Percentiles rank a stretch among this genome's conserved stretches.
Evolutionary conservation across 441 rosid genomes (phyloP).

Genomic region (Pelargonium cotyledonis): DNA sequence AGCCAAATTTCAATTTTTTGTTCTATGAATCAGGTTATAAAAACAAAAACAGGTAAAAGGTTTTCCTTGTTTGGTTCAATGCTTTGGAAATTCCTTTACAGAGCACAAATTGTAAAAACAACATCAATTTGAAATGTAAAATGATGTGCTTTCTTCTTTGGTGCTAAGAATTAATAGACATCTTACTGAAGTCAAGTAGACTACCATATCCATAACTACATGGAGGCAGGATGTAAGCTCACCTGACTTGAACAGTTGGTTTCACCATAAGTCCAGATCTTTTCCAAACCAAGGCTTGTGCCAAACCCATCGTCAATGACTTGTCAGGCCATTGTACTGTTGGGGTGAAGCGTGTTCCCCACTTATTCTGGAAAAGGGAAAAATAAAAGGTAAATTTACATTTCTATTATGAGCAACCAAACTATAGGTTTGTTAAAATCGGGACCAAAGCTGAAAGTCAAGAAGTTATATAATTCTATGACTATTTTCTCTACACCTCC

Average conservation of each 20-base stretch:
- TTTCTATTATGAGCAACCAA: background rate
- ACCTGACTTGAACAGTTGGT: conserved; percentile 75
- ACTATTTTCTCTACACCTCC: no score
- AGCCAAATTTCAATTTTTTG: no score
- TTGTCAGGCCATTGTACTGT: conserved; percentile 85
- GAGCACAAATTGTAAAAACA: no score
- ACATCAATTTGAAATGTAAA: no score
- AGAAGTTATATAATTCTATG: no score
- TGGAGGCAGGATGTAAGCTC: conserved; percentile 5
- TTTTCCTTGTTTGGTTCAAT: no score
- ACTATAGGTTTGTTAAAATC: background rate
- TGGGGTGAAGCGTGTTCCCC: conserved; percentile 80
- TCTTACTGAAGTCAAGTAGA: background rate
- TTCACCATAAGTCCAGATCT: conserved; percentile 77
- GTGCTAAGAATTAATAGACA: no score
- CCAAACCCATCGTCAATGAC: conserved; percentile 57
- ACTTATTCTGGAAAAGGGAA: conserved; percentile 45
- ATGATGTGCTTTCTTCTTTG: no score
- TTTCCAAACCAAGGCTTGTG: conserved; percentile 79
- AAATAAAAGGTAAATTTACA: conserved; percentile 7
- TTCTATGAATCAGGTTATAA: no score
- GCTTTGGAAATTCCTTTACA: no score
- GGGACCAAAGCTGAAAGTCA: no score
- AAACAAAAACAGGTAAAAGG: no score
- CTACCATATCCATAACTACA: background rate